These are phyloP conservation scores for Esteya vermicola DNA, from an alignment of 2,329 filamentous ascomycete species.

Conservation along the genomic window DNA sequence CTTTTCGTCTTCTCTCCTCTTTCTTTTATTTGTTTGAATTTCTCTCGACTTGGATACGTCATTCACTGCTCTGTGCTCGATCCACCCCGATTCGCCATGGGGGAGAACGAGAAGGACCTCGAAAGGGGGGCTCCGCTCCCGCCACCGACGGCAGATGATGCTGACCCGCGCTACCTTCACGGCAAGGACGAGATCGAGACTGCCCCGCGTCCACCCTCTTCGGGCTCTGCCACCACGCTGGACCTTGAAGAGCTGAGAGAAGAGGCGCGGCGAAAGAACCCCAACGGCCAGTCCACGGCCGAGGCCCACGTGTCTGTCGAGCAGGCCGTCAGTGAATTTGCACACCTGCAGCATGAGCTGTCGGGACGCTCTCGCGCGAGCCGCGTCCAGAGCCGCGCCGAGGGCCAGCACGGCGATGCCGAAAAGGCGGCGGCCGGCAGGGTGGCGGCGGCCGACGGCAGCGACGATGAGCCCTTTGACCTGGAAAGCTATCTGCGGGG, in stretches of 20 bases:
- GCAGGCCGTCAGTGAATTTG: conserved; percentile 57
- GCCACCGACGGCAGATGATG: not conserved
- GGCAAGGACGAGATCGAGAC: conserved; percentile 10
- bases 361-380: conserved; percentile 41
- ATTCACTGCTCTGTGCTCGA: no score
- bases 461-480: conserved; percentile 51
- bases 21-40: no score
- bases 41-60: no score
- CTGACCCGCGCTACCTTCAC: conserved; percentile 5
- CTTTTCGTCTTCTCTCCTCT: not conserved
- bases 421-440: conserved; percentile 38
- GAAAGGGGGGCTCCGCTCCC: conserved; percentile 8
- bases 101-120: conserved; percentile 11
- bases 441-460: conserved; percentile 20
- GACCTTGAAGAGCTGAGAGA: conserved; percentile 25
- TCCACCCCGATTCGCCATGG: conserved; percentile 2
- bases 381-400: conserved; percentile 20
- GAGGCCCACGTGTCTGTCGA: conserved; percentile 45
- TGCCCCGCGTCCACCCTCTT: conserved; percentile 8
- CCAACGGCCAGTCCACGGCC: conserved; percentile 28
- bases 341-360: conserved; percentile 48
- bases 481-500: conserved; percentile 62
- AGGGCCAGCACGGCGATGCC: conserved; percentile 38
- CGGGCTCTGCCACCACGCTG: conserved; percentile 13
- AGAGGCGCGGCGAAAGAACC: conserved; percentile 28